Evolutionary conservation across 805 yeast genomes (phyloP).

Genomic region (Ogataea chonburiensis): DNA sequence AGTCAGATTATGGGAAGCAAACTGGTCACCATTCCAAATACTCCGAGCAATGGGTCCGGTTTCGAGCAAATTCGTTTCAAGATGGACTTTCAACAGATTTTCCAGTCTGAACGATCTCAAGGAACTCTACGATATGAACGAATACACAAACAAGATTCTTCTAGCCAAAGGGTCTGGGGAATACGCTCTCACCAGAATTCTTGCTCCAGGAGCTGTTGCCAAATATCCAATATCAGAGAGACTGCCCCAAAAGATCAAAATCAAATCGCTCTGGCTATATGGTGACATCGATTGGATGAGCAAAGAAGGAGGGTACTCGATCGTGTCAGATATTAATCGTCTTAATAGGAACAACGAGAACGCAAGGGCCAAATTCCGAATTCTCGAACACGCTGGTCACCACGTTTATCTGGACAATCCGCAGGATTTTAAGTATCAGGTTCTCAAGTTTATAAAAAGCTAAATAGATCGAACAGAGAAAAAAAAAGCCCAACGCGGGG

Average conservation of each 20-base stretch:
- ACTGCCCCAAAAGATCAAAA: conserved; percentile 37
- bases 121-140: conserved; percentile 45
- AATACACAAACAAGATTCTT: conserved; percentile 52
- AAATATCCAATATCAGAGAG: conserved; percentile 57
- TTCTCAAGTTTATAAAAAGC: conserved; percentile 25
- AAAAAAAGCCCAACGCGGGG: conserved; percentile 21
- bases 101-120: conserved; percentile 27
- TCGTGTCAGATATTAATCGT: conserved; percentile 36
- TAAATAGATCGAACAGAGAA: conserved; percentile 2
- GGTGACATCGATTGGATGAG: conserved; percentile 77
- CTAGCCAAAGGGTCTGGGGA: conserved; percentile 63
- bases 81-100: conserved; percentile 56
- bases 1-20: conserved; percentile 48
- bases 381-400: conserved; percentile 49
- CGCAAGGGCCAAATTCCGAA: conserved; percentile 33
- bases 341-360: conserved; percentile 14
- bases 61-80: conserved; percentile 48
- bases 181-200: conserved; percentile 55
- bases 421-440: conserved; percentile 29
- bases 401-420: conserved; percentile 56
- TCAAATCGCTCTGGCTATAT: conserved; percentile 58
- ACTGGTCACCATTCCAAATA: conserved; percentile 55
- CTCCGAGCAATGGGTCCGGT: conserved; percentile 52
- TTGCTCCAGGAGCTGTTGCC: conserved; percentile 59
- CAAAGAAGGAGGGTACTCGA: conserved; percentile 53